phyloP scores from a whole-genome alignment of 495 filamentous ascomycete species.

The Chaetomidium leptoderma region DNA sequence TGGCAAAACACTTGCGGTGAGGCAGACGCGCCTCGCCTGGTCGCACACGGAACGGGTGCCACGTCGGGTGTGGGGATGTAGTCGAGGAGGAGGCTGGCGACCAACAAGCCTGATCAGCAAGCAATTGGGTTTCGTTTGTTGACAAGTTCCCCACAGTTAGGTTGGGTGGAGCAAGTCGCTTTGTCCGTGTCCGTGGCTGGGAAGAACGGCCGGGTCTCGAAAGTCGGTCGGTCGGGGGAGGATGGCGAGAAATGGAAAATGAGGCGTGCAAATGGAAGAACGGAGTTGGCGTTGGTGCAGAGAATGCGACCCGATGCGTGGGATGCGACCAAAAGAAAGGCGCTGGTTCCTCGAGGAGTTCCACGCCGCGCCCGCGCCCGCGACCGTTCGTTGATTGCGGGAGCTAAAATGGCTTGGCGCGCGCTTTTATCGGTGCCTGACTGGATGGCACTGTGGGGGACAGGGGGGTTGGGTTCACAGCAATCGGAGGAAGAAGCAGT shows the following conservation, averaged over 20 bases:
- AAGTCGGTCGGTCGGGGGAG: not conserved
- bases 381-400: not conserved
- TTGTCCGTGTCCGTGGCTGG: not conserved
- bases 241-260: not conserved
- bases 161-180: not conserved
- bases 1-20: conserved; percentile 6
- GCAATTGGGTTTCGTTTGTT: conserved; percentile 1
- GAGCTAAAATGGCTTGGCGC: conserved; percentile 14
- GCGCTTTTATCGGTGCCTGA: conserved; percentile 14
- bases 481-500: no score
- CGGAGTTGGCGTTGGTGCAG: not conserved
- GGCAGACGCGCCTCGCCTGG: conserved; percentile 7
- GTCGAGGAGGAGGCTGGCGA: conserved; percentile 2
- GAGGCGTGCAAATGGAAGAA: not conserved
- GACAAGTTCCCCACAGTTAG: conserved; percentile 1
- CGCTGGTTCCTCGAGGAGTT: conserved; percentile 7
- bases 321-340: conserved; percentile 2
- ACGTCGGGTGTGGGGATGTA: conserved; percentile 18
- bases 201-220: not conserved
- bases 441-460: conserved; percentile 7
- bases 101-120: not conserved
- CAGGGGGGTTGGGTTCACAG: not conserved
- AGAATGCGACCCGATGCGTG: conserved; percentile 2
- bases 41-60: conserved; percentile 10
- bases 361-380: conserved; percentile 5